phyloP scores from a whole-genome alignment of 257 asterid species.

The Gentiana dahurica region DNA sequence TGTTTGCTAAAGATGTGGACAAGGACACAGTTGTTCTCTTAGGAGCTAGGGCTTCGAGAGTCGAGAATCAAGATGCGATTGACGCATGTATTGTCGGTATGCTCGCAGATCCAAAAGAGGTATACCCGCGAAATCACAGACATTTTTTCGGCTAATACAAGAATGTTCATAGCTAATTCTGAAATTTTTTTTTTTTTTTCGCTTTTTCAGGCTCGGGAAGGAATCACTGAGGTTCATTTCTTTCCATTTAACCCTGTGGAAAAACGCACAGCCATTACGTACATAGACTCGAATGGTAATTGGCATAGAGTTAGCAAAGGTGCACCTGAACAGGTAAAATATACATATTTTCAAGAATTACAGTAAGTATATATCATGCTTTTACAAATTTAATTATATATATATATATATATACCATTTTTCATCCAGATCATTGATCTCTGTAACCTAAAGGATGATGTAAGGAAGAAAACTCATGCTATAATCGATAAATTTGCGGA shows the following conservation, averaged over 20 bases:
- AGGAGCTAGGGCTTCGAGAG: constrained; percentile 43
- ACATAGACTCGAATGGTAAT: constrained; percentile 53
- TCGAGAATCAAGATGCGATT: constrained; percentile 45
- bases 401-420: background rate
- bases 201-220: constrained; percentile 65
- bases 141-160: background rate
- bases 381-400: background rate
- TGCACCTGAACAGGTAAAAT: constrained; percentile 84
- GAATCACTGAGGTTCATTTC: constrained; percentile 81
- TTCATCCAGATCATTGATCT: constrained; percentile 30
- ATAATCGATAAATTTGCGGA: constrained; percentile 49
- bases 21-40: constrained; percentile 28
- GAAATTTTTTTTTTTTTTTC: background rate
- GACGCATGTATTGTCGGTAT: constrained; percentile 41
- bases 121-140: constrained; percentile 6
- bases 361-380: background rate
- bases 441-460: constrained; percentile 24
- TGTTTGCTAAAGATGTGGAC: constrained; percentile 29
- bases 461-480: constrained; percentile 26
- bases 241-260: constrained; percentile 88
- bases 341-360: background rate
- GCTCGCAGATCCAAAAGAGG: constrained; percentile 43
- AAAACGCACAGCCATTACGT: constrained; percentile 85
- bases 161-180: too few relatives aligned
- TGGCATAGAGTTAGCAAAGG: constrained; percentile 93